These are phyloP conservation scores for Myxozyma mucilagina DNA, from an alignment of 805 yeast species.

Conservation along the genomic window DNA sequence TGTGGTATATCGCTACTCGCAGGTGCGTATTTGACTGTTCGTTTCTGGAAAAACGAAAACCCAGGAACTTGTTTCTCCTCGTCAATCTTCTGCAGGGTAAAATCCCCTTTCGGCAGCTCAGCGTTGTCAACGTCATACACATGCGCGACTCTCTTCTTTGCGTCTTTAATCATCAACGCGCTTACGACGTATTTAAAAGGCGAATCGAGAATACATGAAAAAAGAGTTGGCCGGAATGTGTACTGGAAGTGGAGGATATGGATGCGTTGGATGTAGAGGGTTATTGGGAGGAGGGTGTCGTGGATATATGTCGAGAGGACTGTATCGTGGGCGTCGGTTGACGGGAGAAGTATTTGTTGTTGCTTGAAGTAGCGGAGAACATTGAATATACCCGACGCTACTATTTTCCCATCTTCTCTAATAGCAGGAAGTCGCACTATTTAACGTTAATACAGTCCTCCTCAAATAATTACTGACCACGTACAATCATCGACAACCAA, in stretches of 20 bases:
- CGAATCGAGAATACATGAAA: conserved; percentile 15
- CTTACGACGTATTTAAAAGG: conserved; percentile 22
- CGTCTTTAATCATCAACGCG: conserved; percentile 7
- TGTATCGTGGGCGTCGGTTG: conserved; percentile 21
- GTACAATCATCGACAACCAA: conserved; percentile 17
- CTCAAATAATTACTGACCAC: not conserved
- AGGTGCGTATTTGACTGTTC: not conserved
- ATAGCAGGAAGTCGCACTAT: conserved; percentile 25
- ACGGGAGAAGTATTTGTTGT: conserved; percentile 8
- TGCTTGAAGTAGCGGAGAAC: conserved; percentile 29
- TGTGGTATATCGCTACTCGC: conserved; percentile 6
- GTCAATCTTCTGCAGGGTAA: not conserved
- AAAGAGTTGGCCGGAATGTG: conserved; percentile 28
- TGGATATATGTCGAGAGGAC: conserved; percentile 22
- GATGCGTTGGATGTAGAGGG: conserved; percentile 31
- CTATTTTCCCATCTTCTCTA: conserved; percentile 10
- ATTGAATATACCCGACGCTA: conserved; percentile 27
- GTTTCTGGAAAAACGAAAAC: conserved; percentile 20
- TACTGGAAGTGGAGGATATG: conserved; percentile 30
- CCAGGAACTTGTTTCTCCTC: conserved; percentile 12
- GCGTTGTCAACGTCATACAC: conserved; percentile 19
- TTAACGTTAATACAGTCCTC: not conserved
- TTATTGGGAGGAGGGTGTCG: conserved; percentile 20
- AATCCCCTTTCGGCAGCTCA: not conserved
- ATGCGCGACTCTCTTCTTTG: conserved; percentile 21